Evolutionary conservation across 805 yeast species (phyloP), one percentile per base, ranked within the genome.

Genomic region (Maudiozyma barnettii): DNA sequence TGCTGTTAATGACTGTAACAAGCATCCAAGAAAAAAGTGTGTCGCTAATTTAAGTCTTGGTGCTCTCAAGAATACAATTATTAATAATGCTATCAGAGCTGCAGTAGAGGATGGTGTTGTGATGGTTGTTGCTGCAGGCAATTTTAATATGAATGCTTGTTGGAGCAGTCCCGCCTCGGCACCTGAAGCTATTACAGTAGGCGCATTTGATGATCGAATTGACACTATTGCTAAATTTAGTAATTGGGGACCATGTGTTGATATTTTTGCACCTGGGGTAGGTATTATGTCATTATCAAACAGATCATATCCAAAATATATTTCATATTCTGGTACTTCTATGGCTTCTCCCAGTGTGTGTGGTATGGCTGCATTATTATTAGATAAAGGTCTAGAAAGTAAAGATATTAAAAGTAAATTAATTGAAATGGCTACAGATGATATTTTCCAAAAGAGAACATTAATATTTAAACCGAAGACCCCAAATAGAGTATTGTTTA

Each of bases 231-330:
- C 97, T 0, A 59, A 74, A 12, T 90, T 91, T 57, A 77, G 93
- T n/a, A 90, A 91, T 60, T 86, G 90, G 89, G 97, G 98, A 0
- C 70, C 72, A n/a, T 91, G 97, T 64, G 95, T 90, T 7, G 88
- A 87, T 58, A 71, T 87, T 1, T 83, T 85, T 65, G 88, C 96
- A 0, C 78, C 91, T 43, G 98, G 98, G 0, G 81, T 81, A 0
- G 68, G 69, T 14, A 82, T 88, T 2, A 67, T 71, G 23, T 82
- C 90, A 46, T 70, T 82, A 13, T 70, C 77, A 10, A 68, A 68
- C 37, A 54, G 35, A 1, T 41, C 57, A 3, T 45, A 45, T 5
- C 52, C 54, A 14, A 39, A 39, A 3, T 55, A 65, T 2, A 49
- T 59, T 8, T 51, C 55, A 5, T 67, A 79, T 56, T 78, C 88